A percentile compares a stretch with the other conserved stretches of the same genome.
These are phyloP conservation scores for Lodderomyces metapsilosis DNA, from an alignment of 1,139 yeast genomes.

Conservation along the genomic window DNA sequence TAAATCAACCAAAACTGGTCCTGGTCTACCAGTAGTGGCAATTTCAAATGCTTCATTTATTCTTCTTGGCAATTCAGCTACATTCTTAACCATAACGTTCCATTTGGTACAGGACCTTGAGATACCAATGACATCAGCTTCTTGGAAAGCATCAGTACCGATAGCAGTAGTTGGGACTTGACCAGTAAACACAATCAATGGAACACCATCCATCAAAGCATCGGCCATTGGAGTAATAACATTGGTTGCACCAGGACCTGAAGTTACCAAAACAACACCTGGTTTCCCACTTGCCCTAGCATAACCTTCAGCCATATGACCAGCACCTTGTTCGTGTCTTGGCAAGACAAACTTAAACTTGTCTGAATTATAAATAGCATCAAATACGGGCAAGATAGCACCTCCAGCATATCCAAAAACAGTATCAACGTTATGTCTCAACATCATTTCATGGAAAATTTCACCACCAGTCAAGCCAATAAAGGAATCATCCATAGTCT, in stretches of 20 bases:
- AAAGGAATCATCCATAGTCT: slow-evolving; percentile 73
- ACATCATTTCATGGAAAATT: slow-evolving; percentile 98
- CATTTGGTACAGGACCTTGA: slow-evolving; percentile 97
- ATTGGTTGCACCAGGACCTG: slow-evolving; percentile 99
- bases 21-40: slow-evolving; percentile 95
- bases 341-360: slow-evolving; percentile 90
- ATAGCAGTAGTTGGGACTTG: slow-evolving; percentile 95
- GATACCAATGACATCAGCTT: slow-evolving; percentile 96
- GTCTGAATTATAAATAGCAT: slow-evolving; percentile 90
- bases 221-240: slow-evolving; percentile 97
- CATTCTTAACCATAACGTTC: slow-evolving; percentile 97
- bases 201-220: slow-evolving; percentile 96
- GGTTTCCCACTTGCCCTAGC: slow-evolving; percentile 95
- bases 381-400: slow-evolving; percentile 96
- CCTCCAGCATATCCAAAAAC: slow-evolving; percentile 97
- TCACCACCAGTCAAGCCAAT: slow-evolving; percentile 97
- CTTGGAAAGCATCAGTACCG: slow-evolving; percentile 99
- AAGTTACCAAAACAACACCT: slow-evolving; percentile 96
- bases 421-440: slow-evolving; percentile 91
- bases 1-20: slow-evolving; percentile 94
- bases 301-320: slow-evolving; percentile 99
- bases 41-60: slow-evolving; percentile 98
- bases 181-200: slow-evolving; percentile 95
- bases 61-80: slow-evolving; percentile 91
- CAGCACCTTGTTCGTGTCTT: slow-evolving; percentile 98